These are phyloP conservation scores for Raddia guianensis DNA, from an alignment of 176 grass and related monocot genomes.

Conservation along the genomic window DNA sequence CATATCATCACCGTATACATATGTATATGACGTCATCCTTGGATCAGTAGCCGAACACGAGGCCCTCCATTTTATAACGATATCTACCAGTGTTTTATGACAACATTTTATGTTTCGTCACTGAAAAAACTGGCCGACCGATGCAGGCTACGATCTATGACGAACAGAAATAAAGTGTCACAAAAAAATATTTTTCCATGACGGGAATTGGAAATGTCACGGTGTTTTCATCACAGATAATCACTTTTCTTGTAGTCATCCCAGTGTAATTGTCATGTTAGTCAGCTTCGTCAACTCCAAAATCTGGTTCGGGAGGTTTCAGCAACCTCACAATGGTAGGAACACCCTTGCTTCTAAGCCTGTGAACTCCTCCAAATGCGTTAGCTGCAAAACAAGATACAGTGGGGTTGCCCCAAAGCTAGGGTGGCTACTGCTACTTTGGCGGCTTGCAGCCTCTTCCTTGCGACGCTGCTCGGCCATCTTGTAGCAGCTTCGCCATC, in stretches of 20 bases:
- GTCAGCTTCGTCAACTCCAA: slow-evolving; percentile 54
- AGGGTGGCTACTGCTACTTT: slow-evolving; percentile 45
- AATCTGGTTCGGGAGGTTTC: slow-evolving; percentile 87
- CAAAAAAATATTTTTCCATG: too few species aligned
- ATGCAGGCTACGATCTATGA: too few species aligned
- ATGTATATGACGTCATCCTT: too few species aligned
- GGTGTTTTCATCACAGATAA: too few species aligned
- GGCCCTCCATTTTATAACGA: too few species aligned
- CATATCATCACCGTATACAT: too few species aligned
- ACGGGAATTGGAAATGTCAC: too few species aligned
- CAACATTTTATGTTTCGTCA: too few species aligned
- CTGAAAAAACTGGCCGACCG: too few species aligned
- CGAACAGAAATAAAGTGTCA: too few species aligned
- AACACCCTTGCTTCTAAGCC: slow-evolving; percentile 60
- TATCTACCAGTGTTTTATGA: too few species aligned
- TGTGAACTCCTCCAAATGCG: slow-evolving; percentile 71
- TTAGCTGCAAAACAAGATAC: slow-evolving; percentile 85
- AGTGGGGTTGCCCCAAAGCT: slow-evolving; percentile 75
- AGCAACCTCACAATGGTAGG: slow-evolving; percentile 61
- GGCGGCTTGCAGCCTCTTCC: slow-evolving; percentile 51
- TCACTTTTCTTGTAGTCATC: neutral
- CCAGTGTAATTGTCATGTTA: slow-evolving; percentile 13
- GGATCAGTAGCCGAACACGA: too few species aligned
- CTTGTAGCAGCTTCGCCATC: slow-evolving; percentile 80
- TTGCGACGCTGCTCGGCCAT: slow-evolving; percentile 52